Conservation (phyloP, 352 stramenopile species). For the Phytophthora brassicae region DNA sequence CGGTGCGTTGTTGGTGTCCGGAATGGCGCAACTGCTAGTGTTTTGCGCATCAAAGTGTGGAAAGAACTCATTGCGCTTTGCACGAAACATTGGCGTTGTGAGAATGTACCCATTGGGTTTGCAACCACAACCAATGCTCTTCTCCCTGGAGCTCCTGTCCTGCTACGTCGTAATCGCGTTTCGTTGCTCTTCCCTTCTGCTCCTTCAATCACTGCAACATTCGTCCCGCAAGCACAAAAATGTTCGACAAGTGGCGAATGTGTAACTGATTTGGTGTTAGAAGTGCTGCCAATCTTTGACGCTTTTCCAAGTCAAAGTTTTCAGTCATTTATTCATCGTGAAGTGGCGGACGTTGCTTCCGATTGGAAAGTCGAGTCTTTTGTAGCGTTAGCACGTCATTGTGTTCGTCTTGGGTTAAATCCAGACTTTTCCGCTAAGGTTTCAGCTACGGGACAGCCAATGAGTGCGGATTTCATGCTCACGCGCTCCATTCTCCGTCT, state of each 20-base stretch:
- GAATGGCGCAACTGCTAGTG: constrained; percentile 24
- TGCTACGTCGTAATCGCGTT: constrained; percentile 70
- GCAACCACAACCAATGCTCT: constrained; percentile 44
- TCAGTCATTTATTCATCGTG: constrained; percentile 61
- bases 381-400: constrained; percentile 63
- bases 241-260: constrained; percentile 36
- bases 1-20: constrained; percentile 28
- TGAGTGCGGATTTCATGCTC: constrained; percentile 46
- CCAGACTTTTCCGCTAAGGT: constrained; percentile 11
- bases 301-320: constrained; percentile 63
- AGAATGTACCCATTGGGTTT: constrained; percentile 75
- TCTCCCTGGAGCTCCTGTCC: constrained; percentile 55
- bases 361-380: constrained; percentile 76
- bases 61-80: constrained; percentile 68
- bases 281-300: constrained; percentile 70
- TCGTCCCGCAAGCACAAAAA: constrained; percentile 38
- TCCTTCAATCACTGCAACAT: constrained; percentile 47
- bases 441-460: constrained; percentile 9
- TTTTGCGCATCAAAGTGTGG: constrained; percentile 59
- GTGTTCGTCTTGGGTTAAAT: constrained; percentile 49
- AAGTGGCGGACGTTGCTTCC: constrained; percentile 51
- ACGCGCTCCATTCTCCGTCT: constrained; percentile 57
- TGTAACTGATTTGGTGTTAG: constrained; percentile 47
- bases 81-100: constrained; percentile 68
- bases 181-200: constrained; percentile 66